Evolutionary conservation across 495 filamentous ascomycete species (phyloP).

Genomic region (Lentithecium fluviatile): DNA sequence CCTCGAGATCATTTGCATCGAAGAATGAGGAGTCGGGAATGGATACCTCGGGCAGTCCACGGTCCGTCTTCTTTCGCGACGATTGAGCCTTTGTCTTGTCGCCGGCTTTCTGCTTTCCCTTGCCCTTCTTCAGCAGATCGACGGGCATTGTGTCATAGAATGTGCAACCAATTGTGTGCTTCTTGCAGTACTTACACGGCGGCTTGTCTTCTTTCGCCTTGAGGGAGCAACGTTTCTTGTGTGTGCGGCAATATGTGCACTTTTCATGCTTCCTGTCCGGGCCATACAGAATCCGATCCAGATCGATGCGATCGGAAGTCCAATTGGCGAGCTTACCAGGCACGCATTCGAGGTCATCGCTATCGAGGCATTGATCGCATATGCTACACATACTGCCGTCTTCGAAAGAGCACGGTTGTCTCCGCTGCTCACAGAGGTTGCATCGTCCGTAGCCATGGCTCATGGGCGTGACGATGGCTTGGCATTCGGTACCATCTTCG

Average conservation of each 20-base stretch:
- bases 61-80: background rate
- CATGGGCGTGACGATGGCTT: conserved; percentile 5
- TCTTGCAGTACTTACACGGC: conserved; percentile 22
- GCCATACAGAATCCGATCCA: conserved; percentile 13
- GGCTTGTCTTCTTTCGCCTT: conserved; percentile 14
- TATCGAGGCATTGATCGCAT: conserved; percentile 22
- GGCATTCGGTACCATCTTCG: conserved; percentile 9
- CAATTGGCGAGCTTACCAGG: background rate
- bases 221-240: conserved; percentile 17
- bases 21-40: background rate
- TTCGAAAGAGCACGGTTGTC: conserved; percentile 14
- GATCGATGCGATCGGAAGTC: conserved; percentile 3
- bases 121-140: background rate
- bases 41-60: background rate
- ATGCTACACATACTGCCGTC: background rate
- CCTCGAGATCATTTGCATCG: background rate
- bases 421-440: background rate
- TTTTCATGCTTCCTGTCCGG: conserved; percentile 1
- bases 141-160: conserved; percentile 13
- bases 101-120: conserved; percentile 1
- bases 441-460: conserved; percentile 10
- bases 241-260: conserved; percentile 20
- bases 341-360: conserved; percentile 1
- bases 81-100: background rate
- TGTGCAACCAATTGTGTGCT: conserved; percentile 11